A percentile compares a stretch with the other conserved stretches of the same genome.
These are phyloP conservation scores for Rhinocladiella similis DNA, from an alignment of 2,329 filamentous ascomycete species.

Conservation along the genomic window DNA sequence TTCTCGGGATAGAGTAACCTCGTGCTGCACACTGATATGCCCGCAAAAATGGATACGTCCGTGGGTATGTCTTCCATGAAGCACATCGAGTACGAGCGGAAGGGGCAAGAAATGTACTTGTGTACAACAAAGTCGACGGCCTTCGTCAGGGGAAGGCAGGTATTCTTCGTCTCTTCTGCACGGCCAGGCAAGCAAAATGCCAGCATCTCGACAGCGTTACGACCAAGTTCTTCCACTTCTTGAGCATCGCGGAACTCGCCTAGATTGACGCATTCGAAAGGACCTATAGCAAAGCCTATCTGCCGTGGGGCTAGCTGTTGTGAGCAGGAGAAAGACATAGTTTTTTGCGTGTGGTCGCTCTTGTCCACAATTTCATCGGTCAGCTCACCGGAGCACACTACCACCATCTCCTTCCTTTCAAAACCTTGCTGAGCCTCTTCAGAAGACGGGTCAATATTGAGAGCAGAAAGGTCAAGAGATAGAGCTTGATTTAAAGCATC, in stretches of 20 bases:
- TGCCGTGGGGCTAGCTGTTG: slow-evolving; percentile 80
- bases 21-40: slow-evolving; percentile 83
- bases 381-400: slow-evolving; percentile 86
- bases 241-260: slow-evolving; percentile 86
- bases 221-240: slow-evolving; percentile 85
- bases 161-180: slow-evolving; percentile 79
- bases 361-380: slow-evolving; percentile 80
- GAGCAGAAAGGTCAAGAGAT: slow-evolving; percentile 11
- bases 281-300: slow-evolving; percentile 89
- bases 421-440: slow-evolving; percentile 21
- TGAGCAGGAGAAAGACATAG: slow-evolving; percentile 77
- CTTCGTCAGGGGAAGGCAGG: slow-evolving; percentile 77
- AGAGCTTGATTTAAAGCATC: slow-evolving; percentile 56
- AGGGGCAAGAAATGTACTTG: slow-evolving; percentile 87
- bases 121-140: slow-evolving; percentile 91
- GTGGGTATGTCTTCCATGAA: slow-evolving; percentile 87
- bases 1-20: slow-evolving; percentile 81
- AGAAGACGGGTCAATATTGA: slow-evolving; percentile 1
- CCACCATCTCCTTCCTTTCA: slow-evolving; percentile 67
- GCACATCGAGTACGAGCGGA: slow-evolving; percentile 85
- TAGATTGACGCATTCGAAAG: slow-evolving; percentile 90
- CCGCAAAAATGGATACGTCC: slow-evolving; percentile 75
- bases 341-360: slow-evolving; percentile 77
- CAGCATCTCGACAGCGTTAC: slow-evolving; percentile 83
- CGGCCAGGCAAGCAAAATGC: slow-evolving; percentile 88